Evolutionary conservation across 2,329 filamentous ascomycete genomes (phyloP).

Genomic region (Erysiphe pulchra): DNA sequence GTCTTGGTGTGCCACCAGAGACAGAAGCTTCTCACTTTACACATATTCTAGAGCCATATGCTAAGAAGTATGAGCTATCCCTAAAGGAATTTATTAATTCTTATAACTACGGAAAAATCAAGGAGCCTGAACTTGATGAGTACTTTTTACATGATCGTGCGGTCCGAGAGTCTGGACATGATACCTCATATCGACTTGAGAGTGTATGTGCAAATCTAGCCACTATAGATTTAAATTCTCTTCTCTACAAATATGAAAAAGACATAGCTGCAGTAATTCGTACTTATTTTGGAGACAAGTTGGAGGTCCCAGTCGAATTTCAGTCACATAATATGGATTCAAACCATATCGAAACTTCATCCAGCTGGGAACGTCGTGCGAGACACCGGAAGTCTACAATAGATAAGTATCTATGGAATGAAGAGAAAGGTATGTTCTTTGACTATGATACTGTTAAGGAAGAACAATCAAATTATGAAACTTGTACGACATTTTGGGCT

Average conservation of each 20-base stretch:
- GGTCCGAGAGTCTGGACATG: constrained; percentile 87
- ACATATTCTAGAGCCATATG: constrained; percentile 16
- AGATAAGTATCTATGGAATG: constrained; percentile 86
- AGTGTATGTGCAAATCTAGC: constrained; percentile 67
- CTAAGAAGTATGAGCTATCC: constrained; percentile 40
- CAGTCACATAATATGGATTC: constrained; percentile 39
- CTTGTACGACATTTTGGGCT: constrained; percentile 85
- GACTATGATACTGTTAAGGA: constrained; percentile 79
- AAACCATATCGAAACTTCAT: constrained; percentile 54
- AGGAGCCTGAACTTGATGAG: constrained; percentile 71
- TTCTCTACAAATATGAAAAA: constrained; percentile 89
- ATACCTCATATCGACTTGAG: constrained; percentile 85
- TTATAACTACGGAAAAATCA: constrained; percentile 56
- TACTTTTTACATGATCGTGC: constrained; percentile 94
- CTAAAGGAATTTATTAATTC: constrained; percentile 68
- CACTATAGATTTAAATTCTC: constrained; percentile 81
- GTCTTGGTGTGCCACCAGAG: constrained; percentile 27
- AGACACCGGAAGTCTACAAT: constrained; percentile 63
- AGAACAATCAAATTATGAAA: constrained; percentile 64
- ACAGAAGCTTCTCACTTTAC: constrained; percentile 28
- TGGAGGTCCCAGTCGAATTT: constrained; percentile 65
- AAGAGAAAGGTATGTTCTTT: constrained; percentile 84
- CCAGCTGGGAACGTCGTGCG: constrained; percentile 72
- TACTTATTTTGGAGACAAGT: constrained; percentile 55
- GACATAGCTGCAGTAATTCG: constrained; percentile 79